A percentile compares a stretch with the other conserved stretches of the same genome.
phyloP scores from a whole-genome alignment of 768 basidiomycete species.

The Sporobolomyces phaffii region DNA sequence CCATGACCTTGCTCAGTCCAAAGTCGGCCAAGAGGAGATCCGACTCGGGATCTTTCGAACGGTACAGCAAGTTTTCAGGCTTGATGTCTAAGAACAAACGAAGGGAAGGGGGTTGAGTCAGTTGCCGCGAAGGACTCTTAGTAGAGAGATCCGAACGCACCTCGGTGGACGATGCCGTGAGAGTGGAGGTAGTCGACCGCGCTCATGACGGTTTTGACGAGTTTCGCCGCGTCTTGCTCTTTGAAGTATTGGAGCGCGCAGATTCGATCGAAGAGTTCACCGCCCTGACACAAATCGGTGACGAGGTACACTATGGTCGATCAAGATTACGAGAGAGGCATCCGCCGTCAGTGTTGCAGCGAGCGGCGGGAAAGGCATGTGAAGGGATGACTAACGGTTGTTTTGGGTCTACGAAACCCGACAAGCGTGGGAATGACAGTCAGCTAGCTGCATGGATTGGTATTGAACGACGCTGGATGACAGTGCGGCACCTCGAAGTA shows the following conservation, averaged over 20 bases:
- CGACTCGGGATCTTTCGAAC: constrained; percentile 75
- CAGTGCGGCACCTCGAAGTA: constrained; percentile 41
- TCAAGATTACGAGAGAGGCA: neutral
- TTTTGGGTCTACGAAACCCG: constrained; percentile 31
- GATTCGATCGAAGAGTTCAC: constrained; percentile 98
- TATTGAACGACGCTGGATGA: too few species aligned
- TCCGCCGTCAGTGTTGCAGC: neutral
- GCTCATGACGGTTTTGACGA: constrained; percentile 76
- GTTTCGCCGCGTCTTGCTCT: constrained; percentile 82
- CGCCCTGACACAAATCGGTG: constrained; percentile 82
- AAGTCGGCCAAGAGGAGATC: constrained; percentile 98
- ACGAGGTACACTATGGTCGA: constrained; percentile 58
- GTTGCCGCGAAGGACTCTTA: too few species aligned
- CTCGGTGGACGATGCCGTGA: constrained; percentile 83
- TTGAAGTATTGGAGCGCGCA: constrained; percentile 92
- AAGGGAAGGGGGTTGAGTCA: too few species aligned
- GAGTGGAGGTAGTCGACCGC: constrained; percentile 89
- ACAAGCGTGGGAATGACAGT: too few species aligned
- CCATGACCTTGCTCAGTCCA: constrained; percentile 75
- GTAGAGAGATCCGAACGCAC: neutral
- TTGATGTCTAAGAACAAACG: constrained; percentile 65
- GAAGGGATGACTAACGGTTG: constrained; percentile 23
- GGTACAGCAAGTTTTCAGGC: constrained; percentile 95
- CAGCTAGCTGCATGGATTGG: too few species aligned
- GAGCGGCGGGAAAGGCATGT: neutral